Conservation (phyloP, 2,329 filamentous ascomycete species). For the Didymella glomerata region DNA sequence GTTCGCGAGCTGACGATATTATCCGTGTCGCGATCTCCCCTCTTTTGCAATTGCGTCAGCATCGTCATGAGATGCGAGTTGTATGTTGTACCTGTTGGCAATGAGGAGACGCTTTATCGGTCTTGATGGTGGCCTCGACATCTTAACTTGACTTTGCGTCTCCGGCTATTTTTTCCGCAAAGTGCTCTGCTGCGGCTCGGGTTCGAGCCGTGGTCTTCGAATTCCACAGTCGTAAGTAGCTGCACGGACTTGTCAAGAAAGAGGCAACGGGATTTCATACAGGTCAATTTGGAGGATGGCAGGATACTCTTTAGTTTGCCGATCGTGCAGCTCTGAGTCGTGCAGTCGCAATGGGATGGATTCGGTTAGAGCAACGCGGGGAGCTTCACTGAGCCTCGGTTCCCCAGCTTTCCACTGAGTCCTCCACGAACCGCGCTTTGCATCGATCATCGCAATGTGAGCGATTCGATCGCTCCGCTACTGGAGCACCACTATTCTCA, state of each 20-base stretch:
- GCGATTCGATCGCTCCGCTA: slow-evolving; percentile 17
- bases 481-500: slow-evolving; percentile 15
- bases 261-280: neutral
- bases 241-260: neutral
- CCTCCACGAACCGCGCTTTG: slow-evolving; percentile 12
- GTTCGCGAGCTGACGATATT: slow-evolving; percentile 66
- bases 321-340: neutral
- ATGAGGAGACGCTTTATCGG: slow-evolving; percentile 62
- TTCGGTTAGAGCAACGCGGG: slow-evolving; percentile 31
- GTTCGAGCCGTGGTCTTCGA: neutral
- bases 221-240: neutral
- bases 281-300: neutral
- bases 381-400: slow-evolving; percentile 40
- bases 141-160: slow-evolving; percentile 5
- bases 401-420: slow-evolving; percentile 29
- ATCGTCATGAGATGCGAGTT: neutral
- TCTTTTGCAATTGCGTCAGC: slow-evolving; percentile 46
- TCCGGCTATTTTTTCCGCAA: neutral
- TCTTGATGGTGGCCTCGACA: slow-evolving; percentile 38
- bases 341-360: slow-evolving; percentile 7
- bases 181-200: neutral
- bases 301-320: neutral
- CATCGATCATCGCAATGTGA: slow-evolving; percentile 32
- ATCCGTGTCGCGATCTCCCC: slow-evolving; percentile 72
- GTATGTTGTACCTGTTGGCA: slow-evolving; percentile 59